Evolutionary conservation across 108 stramenopile species (phyloP), one percentile per base, ranked within the genome.

Genomic region (Poteriospumella lacustris): DNA sequence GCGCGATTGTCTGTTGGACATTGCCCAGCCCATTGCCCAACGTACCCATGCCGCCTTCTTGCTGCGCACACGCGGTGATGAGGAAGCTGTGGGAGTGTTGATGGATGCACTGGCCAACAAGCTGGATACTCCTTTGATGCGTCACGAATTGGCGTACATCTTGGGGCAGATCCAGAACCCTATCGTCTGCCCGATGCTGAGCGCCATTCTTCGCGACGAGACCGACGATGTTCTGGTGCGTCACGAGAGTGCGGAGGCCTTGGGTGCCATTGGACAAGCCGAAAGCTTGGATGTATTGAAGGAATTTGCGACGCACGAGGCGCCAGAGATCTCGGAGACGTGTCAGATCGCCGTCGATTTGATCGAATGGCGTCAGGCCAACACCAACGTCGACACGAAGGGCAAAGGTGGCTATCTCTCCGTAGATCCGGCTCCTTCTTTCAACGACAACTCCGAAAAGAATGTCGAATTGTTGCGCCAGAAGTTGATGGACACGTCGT

Each of bases 101-200:
- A 24, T 26, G 28, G 43, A 58, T 5, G 76, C 76, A 76, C 60
- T 76, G 60, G 86, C 42, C 36, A 67, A 36, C 52, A 76, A 24
- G 92, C 93, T 79, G 94, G 95, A 68, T 87, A 34, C 90, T 0
- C 26, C 68, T 15, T 84, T 98, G 24, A 80, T 99, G 34, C 86
- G 98, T 19, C 98, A 98, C 80, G 98, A 98, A 87, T 90, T 96
- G 72, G 97, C 95, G 39, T 99, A 97, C 82, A 93, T 97, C 2
- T 79, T 99, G 64, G 98, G 98, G 39, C 98, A 99, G 76, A 82
- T 99, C 78, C 85, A 92, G 33, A 85, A 93, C 75, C 77, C 81
- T 24, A 38, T 78, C 82, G 52, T 90, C 77, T 70, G 88, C 86
- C 75, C 80, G 68, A 1, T 77, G 77, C 68, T 88, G 87, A 56